These are phyloP conservation scores for Cutaneotrichosporon arboriforme DNA, from an alignment of 1,284 basidiomycete species.

Conservation along the genomic window DNA sequence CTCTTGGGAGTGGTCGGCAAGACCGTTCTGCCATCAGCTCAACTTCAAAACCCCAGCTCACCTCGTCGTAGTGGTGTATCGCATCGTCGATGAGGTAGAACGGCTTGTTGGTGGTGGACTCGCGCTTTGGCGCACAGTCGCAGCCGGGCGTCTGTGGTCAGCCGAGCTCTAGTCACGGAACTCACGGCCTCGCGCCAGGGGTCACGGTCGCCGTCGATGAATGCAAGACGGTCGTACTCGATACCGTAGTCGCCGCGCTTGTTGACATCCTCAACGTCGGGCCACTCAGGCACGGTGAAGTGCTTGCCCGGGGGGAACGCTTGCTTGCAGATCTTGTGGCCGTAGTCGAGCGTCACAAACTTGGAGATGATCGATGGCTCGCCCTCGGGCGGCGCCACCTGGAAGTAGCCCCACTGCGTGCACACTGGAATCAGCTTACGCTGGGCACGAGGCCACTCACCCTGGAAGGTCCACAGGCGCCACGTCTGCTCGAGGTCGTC, in stretches of 20 bases:
- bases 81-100: constrained; percentile 85
- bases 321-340: constrained; percentile 72
- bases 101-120: constrained; percentile 67
- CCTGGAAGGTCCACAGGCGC: constrained; percentile 84
- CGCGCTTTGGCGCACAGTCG: constrained; percentile 62
- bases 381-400: constrained; percentile 40
- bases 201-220: constrained; percentile 59
- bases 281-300: constrained; percentile 63
- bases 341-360: constrained; percentile 70
- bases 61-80: constrained; percentile 81
- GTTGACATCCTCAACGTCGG: constrained; percentile 76
- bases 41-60: constrained; percentile 11
- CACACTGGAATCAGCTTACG: constrained; percentile 50
- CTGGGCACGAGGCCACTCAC: constrained; percentile 12
- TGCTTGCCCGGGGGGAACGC: constrained; percentile 75
- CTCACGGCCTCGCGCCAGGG: constrained; percentile 73
- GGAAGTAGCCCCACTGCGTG: constrained; percentile 91
- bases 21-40: constrained; percentile 57
- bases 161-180: not conserved
- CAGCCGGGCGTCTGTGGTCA: constrained; percentile 63
- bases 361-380: constrained; percentile 33
- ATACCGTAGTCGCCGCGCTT: constrained; percentile 68
- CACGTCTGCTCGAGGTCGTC: constrained; percentile 64
- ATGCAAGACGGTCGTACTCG: constrained; percentile 68
- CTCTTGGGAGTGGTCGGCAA: constrained; percentile 61